Base-by-base conservation (phyloP, 108 stramenopile species). In the Mediolabrus comicus region DNA sequence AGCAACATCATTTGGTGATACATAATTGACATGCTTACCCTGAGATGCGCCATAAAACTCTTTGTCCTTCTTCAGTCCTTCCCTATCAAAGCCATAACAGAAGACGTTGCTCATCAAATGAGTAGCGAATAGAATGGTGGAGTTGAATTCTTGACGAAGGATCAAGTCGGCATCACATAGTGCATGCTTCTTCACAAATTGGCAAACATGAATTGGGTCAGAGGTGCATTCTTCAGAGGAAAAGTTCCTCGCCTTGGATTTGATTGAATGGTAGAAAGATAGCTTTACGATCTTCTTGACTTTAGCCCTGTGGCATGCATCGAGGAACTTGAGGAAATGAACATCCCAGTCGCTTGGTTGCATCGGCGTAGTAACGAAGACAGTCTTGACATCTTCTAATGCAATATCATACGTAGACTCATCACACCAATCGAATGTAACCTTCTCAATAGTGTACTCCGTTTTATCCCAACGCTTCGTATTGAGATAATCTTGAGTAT, bases 31-130 rank as follows among this genome's bases (percentile, higher is more conserved):
- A 24, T 77, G 72, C 12, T 75, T 73, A 11, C 77, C 77, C 14
- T 38, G 43, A 3, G 76, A 74, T 2, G 82, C 75, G 2, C 77
- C 77, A 31, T 79, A 83, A 19, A 82, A 77, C 19, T 53, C 29
- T 22, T 57, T 31, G 14, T 62, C 29, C 29, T 72, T 56, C 38
- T 53, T 63, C 52, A 83, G 25, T 2, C 77, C 65, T 49, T 78
- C 67, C 7, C 46, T 24, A 22, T 49, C 22, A 22, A 49, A 49
- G 6, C 46, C 46, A 17, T 59, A 67, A 14, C 43, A 53, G 19
- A 72, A 54, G 7, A 69, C 59, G 38, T 79, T 79, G 16, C 73
- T 74, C 82, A 83, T 83, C 46, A 78, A 67, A 72, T 83, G 82
- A 13, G 64, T 67, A 27, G 82, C 73, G 39, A 57, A 69, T 26